Conservation (phyloP, 2,329 filamentous ascomycete species). For the Neobulgaria alba region DNA sequence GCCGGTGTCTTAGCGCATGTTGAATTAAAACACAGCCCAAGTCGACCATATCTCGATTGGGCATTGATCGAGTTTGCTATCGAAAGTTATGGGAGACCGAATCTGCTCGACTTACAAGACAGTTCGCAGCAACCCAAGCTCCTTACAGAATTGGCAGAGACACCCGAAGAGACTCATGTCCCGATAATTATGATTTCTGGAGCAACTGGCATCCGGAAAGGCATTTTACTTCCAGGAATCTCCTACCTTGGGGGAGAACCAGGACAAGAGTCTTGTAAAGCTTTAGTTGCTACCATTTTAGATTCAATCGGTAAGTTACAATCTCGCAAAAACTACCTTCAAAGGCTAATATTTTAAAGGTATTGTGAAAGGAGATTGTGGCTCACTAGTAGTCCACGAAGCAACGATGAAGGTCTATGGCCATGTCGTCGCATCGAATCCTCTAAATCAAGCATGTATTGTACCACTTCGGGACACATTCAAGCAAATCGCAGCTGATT, state of each 20-base stretch:
- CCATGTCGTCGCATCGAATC: conserved; percentile 11
- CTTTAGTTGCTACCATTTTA: conserved; percentile 2
- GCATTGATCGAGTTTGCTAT: conserved; percentile 8
- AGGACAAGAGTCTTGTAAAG: conserved; percentile 2
- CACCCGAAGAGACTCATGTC: not conserved
- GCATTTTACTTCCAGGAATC: conserved; percentile 2
- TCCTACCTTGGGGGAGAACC: conserved; percentile 5
- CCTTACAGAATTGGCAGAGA: not conserved
- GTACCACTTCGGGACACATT: conserved; percentile 6
- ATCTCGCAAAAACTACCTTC: not conserved
- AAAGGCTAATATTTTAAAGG: not conserved
- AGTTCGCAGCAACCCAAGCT: conserved; percentile 2
- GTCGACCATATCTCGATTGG: conserved; percentile 11
- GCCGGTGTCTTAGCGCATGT: too few relatives aligned
- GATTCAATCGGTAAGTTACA: conserved; percentile 1
- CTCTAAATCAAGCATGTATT: conserved; percentile 9
- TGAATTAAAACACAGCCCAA: too few relatives aligned
- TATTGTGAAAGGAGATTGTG: conserved; percentile 5
- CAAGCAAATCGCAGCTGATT: not conserved
- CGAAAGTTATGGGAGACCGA: conserved; percentile 7
- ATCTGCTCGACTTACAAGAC: conserved; percentile 5
- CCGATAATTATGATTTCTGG: conserved; percentile 7
- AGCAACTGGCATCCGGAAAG: conserved; percentile 3
- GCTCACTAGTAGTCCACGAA: conserved; percentile 7
- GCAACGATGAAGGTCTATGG: conserved; percentile 9